These are phyloP conservation scores for Posidonia oceanica DNA, from an alignment of 116 monocot genomes.

Conservation along the genomic window DNA sequence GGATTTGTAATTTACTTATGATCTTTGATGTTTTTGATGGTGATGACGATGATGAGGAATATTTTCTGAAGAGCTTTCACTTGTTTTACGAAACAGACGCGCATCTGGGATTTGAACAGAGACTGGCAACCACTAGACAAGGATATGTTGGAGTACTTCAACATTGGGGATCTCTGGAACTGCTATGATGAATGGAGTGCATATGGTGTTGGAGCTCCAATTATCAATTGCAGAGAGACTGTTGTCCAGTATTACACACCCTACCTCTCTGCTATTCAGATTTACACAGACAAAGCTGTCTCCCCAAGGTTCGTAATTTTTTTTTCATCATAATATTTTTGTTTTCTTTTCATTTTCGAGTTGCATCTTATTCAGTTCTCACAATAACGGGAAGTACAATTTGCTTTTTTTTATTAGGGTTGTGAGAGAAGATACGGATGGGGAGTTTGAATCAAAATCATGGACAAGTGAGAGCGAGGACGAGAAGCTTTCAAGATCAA, in stretches of 20 bases:
- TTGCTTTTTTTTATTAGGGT: neutral
- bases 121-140: conserved; percentile 4
- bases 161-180: conserved; percentile 42
- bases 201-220: conserved; percentile 28
- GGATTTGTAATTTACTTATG: too few species aligned
- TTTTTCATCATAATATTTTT: neutral
- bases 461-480: conserved; percentile 64
- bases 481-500: conserved; percentile 48
- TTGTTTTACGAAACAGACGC: neutral
- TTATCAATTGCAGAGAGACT: conserved; percentile 19
- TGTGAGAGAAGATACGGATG: conserved; percentile 14
- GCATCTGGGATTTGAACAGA: conserved; percentile 5
- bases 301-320: conserved; percentile 1
- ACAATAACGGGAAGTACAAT: neutral
- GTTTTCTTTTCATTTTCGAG: neutral
- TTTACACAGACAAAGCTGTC: conserved; percentile 48
- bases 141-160: conserved; percentile 17
- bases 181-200: conserved; percentile 46
- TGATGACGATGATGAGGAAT: neutral
- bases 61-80: neutral
- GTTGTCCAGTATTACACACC: conserved; percentile 69
- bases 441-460: conserved; percentile 54
- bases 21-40: too few species aligned
- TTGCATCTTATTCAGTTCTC: neutral
- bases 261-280: conserved; percentile 70